These are phyloP conservation scores for Fraxinus dipetala DNA, from an alignment of 305 asterid species.

Conservation along the genomic window DNA sequence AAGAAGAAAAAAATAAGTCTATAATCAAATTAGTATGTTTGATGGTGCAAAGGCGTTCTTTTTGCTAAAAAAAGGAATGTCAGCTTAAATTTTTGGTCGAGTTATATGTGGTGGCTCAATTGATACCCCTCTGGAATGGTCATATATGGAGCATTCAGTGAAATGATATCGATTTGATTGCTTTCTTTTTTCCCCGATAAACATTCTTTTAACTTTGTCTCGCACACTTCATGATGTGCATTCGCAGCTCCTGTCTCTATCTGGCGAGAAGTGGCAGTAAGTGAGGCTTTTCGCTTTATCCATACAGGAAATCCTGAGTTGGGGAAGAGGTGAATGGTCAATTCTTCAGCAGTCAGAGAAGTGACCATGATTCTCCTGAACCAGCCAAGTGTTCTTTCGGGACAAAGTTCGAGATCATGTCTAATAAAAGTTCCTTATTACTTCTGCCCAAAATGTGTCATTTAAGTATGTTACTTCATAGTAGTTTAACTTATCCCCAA, in stretches of 20 bases:
- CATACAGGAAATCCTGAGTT: not conserved
- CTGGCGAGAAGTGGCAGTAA: not conserved
- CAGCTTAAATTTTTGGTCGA: not conserved
- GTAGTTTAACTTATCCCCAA: not conserved
- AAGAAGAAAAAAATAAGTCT: not conserved
- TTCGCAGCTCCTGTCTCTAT: not conserved
- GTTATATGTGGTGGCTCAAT: not conserved
- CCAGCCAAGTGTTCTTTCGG: not conserved
- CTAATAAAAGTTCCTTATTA: not conserved
- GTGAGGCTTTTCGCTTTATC: not conserved
- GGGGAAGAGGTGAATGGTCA: not conserved
- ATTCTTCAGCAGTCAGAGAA: not conserved
- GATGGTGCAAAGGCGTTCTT: not conserved
- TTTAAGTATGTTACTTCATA: not conserved
- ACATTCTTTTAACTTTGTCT: not conserved
- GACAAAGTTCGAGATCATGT: not conserved
- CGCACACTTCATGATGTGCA: not conserved
- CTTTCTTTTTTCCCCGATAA: not conserved
- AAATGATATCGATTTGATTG: not conserved
- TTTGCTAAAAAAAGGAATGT: not conserved
- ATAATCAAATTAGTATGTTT: not conserved
- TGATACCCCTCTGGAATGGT: not conserved
- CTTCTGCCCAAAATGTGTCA: not conserved
- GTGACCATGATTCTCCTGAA: not conserved
- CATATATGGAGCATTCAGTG: not conserved